A percentile compares a stretch with the other conserved stretches of the same genome.
These are phyloP conservation scores for Ophiostoma perfectum DNA, from an alignment of 2,329 filamentous ascomycete genomes.

Conservation along the genomic window DNA sequence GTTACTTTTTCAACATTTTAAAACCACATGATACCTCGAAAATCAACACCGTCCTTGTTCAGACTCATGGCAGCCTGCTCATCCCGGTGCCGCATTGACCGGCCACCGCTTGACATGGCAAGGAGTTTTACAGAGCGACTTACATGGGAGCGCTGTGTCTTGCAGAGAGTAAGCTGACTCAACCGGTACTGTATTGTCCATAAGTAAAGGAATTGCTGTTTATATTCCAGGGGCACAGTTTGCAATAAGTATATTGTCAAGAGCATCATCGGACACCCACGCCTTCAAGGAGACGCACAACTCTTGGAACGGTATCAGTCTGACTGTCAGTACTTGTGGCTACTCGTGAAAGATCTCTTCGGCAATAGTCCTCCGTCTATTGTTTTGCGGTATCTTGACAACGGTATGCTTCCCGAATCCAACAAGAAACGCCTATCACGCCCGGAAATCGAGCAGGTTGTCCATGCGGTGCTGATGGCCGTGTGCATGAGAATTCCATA, in stretches of 20 bases:
- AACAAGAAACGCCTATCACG: slow-evolving; percentile 3
- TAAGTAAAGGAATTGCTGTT: too few relatives aligned
- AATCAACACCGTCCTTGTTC: background rate
- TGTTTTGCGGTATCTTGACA: slow-evolving; percentile 4
- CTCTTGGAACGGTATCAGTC: background rate
- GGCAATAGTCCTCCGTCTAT: background rate
- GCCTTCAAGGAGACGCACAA: background rate
- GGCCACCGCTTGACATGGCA: too few relatives aligned
- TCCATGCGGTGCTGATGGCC: slow-evolving; percentile 3
- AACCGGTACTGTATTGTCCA: too few relatives aligned
- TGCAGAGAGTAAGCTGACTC: too few relatives aligned
- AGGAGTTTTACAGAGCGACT: too few relatives aligned
- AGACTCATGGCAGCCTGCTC: background rate
- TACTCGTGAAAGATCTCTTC: background rate
- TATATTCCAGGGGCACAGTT: too few relatives aligned
- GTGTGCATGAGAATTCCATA: background rate
- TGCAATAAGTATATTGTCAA: background rate
- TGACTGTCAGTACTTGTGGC: slow-evolving; percentile 1
- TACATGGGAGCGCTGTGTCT: too few relatives aligned
- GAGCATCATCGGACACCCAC: background rate
- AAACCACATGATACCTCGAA: background rate
- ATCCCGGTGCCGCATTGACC: too few relatives aligned
- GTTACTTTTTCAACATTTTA: background rate
- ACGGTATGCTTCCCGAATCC: background rate
- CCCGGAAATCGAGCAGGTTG: slow-evolving; percentile 4